Evolutionary conservation across 2,329 filamentous ascomycete species (phyloP).

Genomic region (Alternaria ethzedia): DNA sequence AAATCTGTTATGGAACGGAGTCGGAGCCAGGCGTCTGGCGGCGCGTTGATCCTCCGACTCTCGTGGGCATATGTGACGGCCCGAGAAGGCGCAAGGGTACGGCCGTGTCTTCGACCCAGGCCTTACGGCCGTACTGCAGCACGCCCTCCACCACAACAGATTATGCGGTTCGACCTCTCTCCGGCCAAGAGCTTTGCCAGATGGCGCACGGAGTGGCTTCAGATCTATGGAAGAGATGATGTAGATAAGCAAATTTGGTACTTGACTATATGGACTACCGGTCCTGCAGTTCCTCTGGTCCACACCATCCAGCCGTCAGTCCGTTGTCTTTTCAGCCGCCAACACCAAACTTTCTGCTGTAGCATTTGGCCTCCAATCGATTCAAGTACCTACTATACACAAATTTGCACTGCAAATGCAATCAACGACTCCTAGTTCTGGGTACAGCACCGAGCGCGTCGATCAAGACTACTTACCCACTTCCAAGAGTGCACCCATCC

Average conservation of each 20-base stretch:
- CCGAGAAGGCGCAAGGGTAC: neutral
- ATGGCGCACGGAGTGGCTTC: neutral
- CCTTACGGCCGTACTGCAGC: neutral
- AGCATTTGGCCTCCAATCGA: neutral
- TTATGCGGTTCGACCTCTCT: neutral
- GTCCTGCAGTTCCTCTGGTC: neutral
- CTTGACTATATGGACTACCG: neutral
- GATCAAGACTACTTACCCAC: neutral
- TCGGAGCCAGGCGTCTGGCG: neutral
- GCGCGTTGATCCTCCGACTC: neutral
- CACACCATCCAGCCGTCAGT: neutral
- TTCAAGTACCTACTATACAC: neutral
- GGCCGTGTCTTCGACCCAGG: neutral
- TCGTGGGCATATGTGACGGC: neutral
- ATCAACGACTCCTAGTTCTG: neutral
- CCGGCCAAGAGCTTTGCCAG: neutral
- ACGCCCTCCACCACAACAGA: neutral
- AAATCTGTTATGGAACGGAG: neutral
- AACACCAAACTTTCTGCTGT: neutral
- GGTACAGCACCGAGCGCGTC: conserved; percentile 1
- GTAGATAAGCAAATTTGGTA: neutral
- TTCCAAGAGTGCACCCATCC: neutral
- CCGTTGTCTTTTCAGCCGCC: neutral
- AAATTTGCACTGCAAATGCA: neutral
- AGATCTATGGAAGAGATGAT: neutral